These are phyloP conservation scores for Rhizopogon vulgaris DNA, from an alignment of 768 basidiomycete species.

Conservation along the genomic window DNA sequence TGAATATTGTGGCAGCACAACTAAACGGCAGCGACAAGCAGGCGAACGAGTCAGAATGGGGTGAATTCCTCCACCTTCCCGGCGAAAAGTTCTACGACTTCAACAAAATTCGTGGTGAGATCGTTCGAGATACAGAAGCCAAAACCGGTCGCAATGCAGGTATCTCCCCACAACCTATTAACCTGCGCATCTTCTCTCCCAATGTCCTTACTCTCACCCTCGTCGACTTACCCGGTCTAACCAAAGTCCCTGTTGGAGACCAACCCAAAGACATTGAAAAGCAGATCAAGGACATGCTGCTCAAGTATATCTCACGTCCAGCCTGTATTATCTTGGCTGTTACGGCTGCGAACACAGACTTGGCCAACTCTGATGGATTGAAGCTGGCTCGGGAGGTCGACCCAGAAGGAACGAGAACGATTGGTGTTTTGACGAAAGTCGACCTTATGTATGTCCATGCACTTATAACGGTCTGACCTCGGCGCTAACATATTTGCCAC, in stretches of 20 bases:
- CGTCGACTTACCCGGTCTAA: conserved; percentile 95
- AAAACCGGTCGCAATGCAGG: conserved; percentile 99
- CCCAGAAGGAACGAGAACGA: conserved; percentile 93
- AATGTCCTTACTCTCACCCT: conserved; percentile 96
- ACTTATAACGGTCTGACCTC: neutral
- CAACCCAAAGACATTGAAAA: conserved; percentile 97
- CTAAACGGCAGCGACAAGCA: conserved; percentile 54
- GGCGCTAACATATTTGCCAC: conserved; percentile 5
- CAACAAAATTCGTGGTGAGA: conserved; percentile 93
- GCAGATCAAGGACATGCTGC: conserved; percentile 94
- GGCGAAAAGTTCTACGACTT: conserved; percentile 99
- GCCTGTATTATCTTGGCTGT: conserved; percentile 96
- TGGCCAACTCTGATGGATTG: conserved; percentile 97
- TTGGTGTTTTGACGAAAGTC: conserved; percentile 97
- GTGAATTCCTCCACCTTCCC: conserved; percentile 95
- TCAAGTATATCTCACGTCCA: conserved; percentile 92
- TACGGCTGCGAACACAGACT: conserved; percentile 91
- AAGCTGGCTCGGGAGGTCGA: conserved; percentile 97
- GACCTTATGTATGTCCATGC: conserved; percentile 83
- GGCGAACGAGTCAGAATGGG: conserved; percentile 95
- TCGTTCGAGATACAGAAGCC: conserved; percentile 93
- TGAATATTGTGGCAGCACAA: conserved; percentile 13
- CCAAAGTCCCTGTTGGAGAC: conserved; percentile 92
- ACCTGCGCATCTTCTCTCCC: conserved; percentile 94
- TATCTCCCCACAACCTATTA: conserved; percentile 96